Conservation (phyloP, 116 monocot genomes). For the Papilionanthe hybrid region DNA sequence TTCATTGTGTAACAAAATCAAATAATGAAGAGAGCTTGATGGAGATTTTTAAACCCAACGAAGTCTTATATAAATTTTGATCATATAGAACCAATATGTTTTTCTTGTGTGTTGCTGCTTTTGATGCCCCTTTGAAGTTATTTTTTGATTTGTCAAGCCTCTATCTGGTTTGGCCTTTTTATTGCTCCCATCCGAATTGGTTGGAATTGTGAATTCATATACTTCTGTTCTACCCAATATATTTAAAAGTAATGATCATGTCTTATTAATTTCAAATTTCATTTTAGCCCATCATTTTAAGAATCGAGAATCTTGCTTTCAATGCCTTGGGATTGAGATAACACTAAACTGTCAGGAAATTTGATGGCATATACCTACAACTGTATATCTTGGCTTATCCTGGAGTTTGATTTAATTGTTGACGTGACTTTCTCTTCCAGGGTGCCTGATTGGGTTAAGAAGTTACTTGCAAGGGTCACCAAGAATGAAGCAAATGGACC, state of each 20-base stretch:
- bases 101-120: not conserved
- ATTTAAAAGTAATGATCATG: not conserved
- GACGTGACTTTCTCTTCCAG: slow-evolving; percentile 29
- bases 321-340: not conserved
- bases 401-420: slow-evolving; percentile 8
- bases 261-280: not conserved
- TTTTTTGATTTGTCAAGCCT: not conserved
- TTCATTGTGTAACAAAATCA: no score
- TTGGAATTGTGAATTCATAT: not conserved
- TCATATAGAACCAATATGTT: not conserved
- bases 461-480: slow-evolving; percentile 40
- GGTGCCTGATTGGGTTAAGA: slow-evolving; percentile 73
- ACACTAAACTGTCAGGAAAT: not conserved
- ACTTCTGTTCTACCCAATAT: not conserved
- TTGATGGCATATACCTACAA: not conserved
- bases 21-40: no score
- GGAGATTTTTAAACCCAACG: no score
- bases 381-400: not conserved
- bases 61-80: not conserved
- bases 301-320: not conserved
- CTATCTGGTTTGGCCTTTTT: not conserved
- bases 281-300: not conserved
- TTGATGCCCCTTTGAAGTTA: not conserved
- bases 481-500: slow-evolving; percentile 53
- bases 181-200: not conserved